A percentile compares a stretch with the other conserved stretches of the same genome.
Evolutionary conservation across 2,329 filamentous ascomycete genomes (phyloP).

Genomic region (Talaromyces sp.): DNA sequence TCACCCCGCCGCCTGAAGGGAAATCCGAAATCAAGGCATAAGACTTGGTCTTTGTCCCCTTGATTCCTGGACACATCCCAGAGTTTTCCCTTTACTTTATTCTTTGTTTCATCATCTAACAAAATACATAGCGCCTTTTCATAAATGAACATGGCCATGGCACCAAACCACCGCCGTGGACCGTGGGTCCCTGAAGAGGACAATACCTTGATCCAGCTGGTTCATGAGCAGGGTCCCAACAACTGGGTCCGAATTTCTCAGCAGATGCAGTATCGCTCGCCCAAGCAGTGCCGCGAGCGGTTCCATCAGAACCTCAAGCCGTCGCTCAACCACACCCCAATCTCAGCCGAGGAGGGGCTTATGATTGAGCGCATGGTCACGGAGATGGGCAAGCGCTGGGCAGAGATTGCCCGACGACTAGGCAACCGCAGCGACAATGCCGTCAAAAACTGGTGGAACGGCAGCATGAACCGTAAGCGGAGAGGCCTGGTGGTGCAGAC

Average conservation of each 20-base stretch:
- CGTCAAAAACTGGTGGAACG: conserved; percentile 98
- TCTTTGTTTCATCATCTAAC: conserved; percentile 1
- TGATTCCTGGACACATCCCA: neutral
- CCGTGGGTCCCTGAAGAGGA: conserved; percentile 82
- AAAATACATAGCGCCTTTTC: neutral
- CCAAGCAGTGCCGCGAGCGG: conserved; percentile 92
- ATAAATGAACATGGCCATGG: conserved; percentile 25
- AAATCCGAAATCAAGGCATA: neutral
- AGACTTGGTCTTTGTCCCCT: neutral
- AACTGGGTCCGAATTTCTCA: conserved; percentile 89
- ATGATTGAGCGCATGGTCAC: conserved; percentile 72
- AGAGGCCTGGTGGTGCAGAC: conserved; percentile 40
- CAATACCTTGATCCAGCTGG: conserved; percentile 61
- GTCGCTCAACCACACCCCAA: conserved; percentile 65
- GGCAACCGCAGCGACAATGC: conserved; percentile 87
- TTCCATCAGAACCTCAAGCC: conserved; percentile 92
- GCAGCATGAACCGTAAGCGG: conserved; percentile 75
- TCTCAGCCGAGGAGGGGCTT: conserved; percentile 63
- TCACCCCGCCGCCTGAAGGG: neutral
- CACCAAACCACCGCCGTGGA: conserved; percentile 61
- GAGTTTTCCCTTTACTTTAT: neutral
- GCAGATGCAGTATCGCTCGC: conserved; percentile 68
- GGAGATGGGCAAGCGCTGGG: conserved; percentile 82
- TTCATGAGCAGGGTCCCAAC: conserved; percentile 65
- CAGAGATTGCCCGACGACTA: conserved; percentile 79